Evolutionary conservation across 2,329 filamentous ascomycete species (phyloP), one percentile per base, ranked within the genome.

Genomic region (Aspergillus aculeatus): DNA sequence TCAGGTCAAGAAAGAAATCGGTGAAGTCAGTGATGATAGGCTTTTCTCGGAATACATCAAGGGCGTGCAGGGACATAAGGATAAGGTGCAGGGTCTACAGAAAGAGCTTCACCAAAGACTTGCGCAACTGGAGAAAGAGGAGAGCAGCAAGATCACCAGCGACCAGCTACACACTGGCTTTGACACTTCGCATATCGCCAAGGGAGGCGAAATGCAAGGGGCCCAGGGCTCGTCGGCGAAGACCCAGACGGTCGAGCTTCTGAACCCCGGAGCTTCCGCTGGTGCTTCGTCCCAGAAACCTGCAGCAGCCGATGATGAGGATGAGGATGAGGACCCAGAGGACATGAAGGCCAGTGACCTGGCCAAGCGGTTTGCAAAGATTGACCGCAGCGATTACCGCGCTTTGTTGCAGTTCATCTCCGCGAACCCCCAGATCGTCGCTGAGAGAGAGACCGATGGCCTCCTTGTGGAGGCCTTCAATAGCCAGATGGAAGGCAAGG

Each of bases 401-500:
- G 77, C 86, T 19, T 89, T 86, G 67, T 82, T 93, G 32, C 81
- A 88, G 61, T 98, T 93, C 78, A 87, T 99, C 58, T 84, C 84
- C n/a, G 76, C 85, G 56, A 85, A 99, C 75, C 91, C 91, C 0
- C 79, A 88, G 62, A 88, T 99, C 56, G 80, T 98, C 35, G 83
- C 85, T 0, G 93, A 98, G 78, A 87, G 85, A 65, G 92, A 98
- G 75, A 95, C 92, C 1, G 94, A 99, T 72, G 94, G 92, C 16
- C 82, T 99, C 10, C 83, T 99, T 14, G 88, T 96, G 54, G 86
- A 96, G 77, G 95, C 93, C 0, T 98, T 99, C 78, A 93, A 96
- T 73, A 87, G 88, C 0, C 90, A 94, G 64, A 84, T 96, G 60
- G 88, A 91, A 64, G 85, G 86, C 58, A 86, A 90, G 65, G 86